Base-by-base conservation (phyloP, 345 rosid species). In the Atalantia buxifolia region DNA sequence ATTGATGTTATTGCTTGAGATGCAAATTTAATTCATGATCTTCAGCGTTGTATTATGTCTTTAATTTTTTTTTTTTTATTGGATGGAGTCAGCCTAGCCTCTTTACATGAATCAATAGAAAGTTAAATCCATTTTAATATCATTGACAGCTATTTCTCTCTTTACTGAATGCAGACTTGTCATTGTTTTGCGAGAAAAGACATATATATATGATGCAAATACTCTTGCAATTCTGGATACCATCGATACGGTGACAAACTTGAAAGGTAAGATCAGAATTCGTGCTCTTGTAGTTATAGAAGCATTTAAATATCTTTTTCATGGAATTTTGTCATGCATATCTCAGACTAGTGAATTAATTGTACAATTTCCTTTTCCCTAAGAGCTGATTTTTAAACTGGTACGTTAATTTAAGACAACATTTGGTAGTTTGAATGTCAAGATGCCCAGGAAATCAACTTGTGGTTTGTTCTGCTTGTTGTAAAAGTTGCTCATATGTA, bases 121-220 rank as follows among this genome's bases (percentile, higher is more conserved):
- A 48, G 12, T 66, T 21, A 2, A 33, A 50, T 50, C 28, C 6
- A n/a, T 65, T 35, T 22, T 42, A 56, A 50, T 53, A 62, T 16
- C n/a, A 7, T 65, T 35, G 22, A 16, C 27, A 5, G 22, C 35
- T 7, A 61, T 67, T 66, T n/a, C 27, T 74, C 22, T 75, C 36
- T 67, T 55, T 67, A 42, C 27, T 65, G 38, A 53, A 74, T 83
- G 84, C 95, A 93, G 98, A 83, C 90, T 94, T 76, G 79, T 93
- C 70, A 95, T 94, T 83, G 91, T 94, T 81, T 86, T 93, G 86
- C 92, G 89, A 87, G 97, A 92, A 72, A 93, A 93, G 76, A 88
- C 94, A 57, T 92, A 86, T 79, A 85, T 94, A 57, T 94, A 93
- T 77, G 97, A 94, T 78, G 81, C 87, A 63, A 87, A 94, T 82